phyloP scores from a whole-genome alignment of 2,329 filamentous ascomycete species.

The Trichoderma arundinaceum region DNA sequence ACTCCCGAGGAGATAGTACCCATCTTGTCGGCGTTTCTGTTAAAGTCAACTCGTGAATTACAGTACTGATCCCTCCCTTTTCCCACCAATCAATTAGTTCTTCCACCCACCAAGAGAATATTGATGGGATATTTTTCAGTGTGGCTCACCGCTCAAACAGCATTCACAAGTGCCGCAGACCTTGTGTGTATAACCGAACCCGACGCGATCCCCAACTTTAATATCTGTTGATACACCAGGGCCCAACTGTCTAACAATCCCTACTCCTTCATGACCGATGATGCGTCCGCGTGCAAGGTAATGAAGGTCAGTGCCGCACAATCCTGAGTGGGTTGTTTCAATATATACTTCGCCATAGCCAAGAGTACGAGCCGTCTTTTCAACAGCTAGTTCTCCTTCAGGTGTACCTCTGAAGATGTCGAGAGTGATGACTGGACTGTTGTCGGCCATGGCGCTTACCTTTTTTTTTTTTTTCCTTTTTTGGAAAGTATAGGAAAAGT shows the following conservation, averaged over 20 bases:
- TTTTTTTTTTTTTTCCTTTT: not conserved
- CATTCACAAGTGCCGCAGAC: constrained; percentile 13
- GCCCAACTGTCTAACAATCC: not conserved
- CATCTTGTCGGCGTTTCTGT: constrained; percentile 8
- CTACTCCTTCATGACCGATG: constrained; percentile 12
- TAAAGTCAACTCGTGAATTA: constrained; percentile 5
- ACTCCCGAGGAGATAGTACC: constrained; percentile 9
- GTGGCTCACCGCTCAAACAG: not conserved
- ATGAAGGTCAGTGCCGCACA: constrained; percentile 13
- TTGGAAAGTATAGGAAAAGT: not conserved
- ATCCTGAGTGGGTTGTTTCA: constrained; percentile 8
- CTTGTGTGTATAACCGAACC: constrained; percentile 16
- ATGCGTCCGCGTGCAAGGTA: constrained; percentile 8
- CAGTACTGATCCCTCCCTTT: constrained; percentile 12
- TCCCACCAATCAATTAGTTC: not conserved
- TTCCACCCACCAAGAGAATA: not conserved
- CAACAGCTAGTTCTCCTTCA: constrained; percentile 1
- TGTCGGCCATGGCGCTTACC: not conserved
- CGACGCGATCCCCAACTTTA: constrained; percentile 15
- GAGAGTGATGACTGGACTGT: not conserved
- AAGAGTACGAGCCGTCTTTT: constrained; percentile 1
- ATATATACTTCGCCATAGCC: constrained; percentile 15
- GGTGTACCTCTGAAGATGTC: constrained; percentile 5
- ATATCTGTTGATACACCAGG: constrained; percentile 1
- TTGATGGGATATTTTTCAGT: not conserved